These are phyloP conservation scores for Mortierella sp. DNA, from an alignment of 371 early-diverging fungal genomes.

Conservation along the genomic window DNA sequence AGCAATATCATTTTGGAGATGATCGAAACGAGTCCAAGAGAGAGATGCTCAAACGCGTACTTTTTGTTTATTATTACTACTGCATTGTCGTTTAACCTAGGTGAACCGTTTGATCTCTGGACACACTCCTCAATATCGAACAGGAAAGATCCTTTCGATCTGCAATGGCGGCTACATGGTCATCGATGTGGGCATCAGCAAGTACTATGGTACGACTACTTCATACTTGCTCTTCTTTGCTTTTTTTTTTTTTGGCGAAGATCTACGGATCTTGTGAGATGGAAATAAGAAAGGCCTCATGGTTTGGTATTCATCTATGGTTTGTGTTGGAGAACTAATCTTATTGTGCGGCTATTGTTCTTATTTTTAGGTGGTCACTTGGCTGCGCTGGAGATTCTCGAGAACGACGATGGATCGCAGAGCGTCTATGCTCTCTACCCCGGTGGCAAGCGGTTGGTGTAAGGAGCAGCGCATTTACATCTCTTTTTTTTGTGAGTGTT, in stretches of 20 bases:
- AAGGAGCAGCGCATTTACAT: neutral
- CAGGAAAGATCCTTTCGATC: conserved; percentile 68
- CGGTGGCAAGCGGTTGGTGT: conserved; percentile 37
- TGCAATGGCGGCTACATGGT: conserved; percentile 76
- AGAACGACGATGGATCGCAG: conserved; percentile 39
- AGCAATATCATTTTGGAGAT: neutral
- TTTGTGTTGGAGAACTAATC: neutral
- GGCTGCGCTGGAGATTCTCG: conserved; percentile 53
- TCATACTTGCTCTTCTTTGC: neutral
- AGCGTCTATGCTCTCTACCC: conserved; percentile 46
- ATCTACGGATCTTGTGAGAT: neutral
- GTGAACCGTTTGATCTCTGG: conserved; percentile 87
- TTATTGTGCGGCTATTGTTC: neutral
- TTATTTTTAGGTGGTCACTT: conserved; percentile 34
- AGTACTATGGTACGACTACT: conserved; percentile 68
- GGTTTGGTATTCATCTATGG: neutral
- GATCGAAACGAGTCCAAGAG: neutral
- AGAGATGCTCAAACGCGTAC: neutral
- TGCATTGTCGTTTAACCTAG: conserved; percentile 28
- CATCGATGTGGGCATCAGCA: conserved; percentile 85
- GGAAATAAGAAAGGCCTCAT: neutral
- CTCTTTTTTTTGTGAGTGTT: neutral
- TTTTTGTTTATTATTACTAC: neutral
- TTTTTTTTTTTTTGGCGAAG: neutral
- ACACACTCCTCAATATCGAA: conserved; percentile 78